Base-by-base conservation (phyloP, 495 filamentous ascomycete genomes). In the Apodospora peruviana region DNA sequence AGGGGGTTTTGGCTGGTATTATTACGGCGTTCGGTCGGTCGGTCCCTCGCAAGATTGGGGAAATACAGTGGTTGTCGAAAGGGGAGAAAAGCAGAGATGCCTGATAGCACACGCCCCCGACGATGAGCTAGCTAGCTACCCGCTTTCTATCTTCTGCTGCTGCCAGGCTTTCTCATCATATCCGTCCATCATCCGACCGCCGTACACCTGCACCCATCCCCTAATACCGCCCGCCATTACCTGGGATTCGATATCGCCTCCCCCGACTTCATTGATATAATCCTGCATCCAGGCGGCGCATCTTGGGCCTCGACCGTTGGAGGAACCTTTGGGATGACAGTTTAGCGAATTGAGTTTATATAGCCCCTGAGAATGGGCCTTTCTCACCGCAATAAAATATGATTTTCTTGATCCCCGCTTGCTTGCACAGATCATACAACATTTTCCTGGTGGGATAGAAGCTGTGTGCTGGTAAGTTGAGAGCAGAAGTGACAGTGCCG, bases 281-380 rank as follows among this genome's bases (percentile, higher is more conserved):
- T 73, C 66, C 38, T 72, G 68, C 56, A 78, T 68, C 71, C 74
- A 77, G 4, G 60, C 69, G 11, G 74, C 72, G 37, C 71, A 76
- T 21, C 73, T 59, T 14, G 71, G 70, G 3, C 68, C 75, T 17
- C 72, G 65, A 19, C 71, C 69, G 22, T 57, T 63, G 10, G 62
- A 69, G 24, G 70, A 71, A 2, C 70, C 73, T 76, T 23, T 14
- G 8, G 23, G 21, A n/a, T 25, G 27, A 3, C 17, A 21, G 35
- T 36, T 45, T 18, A 49, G 37, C 34, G 34, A 23, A n/a, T 19
- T 9, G 3, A 14, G 19, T 2, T 17, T 14, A 17, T 14, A 38
- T 14, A n/a, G 12, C 4, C 19, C 5, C 11, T 14, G 7, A 38
- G 42, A 18, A 37, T 42, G 1, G 16, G 11, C 40, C 40, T 21